Evolutionary conservation across 139 green algal species (phyloP), one percentile per base, ranked within the genome.

Genomic region (Coelastrella sp.): DNA sequence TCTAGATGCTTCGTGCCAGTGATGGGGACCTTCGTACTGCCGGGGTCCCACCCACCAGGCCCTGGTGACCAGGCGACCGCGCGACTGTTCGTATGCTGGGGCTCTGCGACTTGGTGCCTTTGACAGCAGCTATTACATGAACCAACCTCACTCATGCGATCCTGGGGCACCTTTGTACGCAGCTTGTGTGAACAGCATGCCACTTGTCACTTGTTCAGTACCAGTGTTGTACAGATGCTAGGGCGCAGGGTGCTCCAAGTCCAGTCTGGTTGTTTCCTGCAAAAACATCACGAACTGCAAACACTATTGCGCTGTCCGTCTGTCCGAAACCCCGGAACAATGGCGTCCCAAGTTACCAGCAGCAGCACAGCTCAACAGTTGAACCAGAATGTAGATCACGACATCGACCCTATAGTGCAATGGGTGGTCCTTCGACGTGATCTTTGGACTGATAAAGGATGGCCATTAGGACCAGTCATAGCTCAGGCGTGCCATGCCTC

Each of bases 391-490:
- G 21, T 7, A 25, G 43, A 4, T 9, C 66, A 53, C 35, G 63
- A 57, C 40, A 50, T 41, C 21, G 80, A 86, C 50, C 67, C 67
- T n/a, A 80, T 98, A 0, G 82, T 98, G 23, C 96, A 99, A 81
- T 98, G 98, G 72, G 88, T 99, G 2, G 92, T 99, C n/a, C 62
- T 99, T 25, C 87, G 97, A 1, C 87, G 89, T n/a, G 97, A 99
- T 84, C 86, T 99, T 2, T 97, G 94, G 91, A 83, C 72, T 0
- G 87, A 92, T 23, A 64, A 94, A 38, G 87, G 89, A 0, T 99
- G 97, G 97, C 96, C 96, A 27, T 83, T 99, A 27, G 97, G 97
- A 9, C 96, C 93, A 81, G 87, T 99, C 0, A 89, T 98, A n/a
- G 96, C 97, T 5, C 97, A 99, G 79, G 95, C 87, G 4, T 98